Percentiles rank a stretch among this genome's conserved stretches.
Conservation (phyloP, 2,329 filamentous ascomycete species). For the Ophiostoma pallidulum region DNA sequence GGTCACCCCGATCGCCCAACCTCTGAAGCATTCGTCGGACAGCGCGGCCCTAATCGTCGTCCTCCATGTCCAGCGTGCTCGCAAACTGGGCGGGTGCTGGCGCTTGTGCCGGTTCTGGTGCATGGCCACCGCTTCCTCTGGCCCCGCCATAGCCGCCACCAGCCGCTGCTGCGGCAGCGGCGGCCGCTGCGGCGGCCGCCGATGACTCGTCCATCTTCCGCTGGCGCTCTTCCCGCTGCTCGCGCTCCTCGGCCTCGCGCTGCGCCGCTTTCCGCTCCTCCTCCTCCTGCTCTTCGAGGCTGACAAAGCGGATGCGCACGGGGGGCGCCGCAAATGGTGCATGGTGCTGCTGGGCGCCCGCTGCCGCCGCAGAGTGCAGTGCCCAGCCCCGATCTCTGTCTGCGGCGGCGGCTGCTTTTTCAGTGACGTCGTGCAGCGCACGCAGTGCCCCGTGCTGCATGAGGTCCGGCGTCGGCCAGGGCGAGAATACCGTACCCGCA, state of each 20-base stretch:
- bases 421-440: conserved; percentile 45
- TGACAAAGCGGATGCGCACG: conserved; percentile 30
- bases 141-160: neutral
- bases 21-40: no score
- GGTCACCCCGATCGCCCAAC: no score
- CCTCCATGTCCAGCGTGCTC: conserved; percentile 17
- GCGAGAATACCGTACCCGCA: conserved; percentile 54
- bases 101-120: conserved; percentile 7
- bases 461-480: conserved; percentile 65
- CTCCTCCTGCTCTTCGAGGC: conserved; percentile 43
- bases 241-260: conserved; percentile 26
- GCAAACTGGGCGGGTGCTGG: conserved; percentile 15
- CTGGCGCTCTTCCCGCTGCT: conserved; percentile 38
- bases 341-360: neutral
- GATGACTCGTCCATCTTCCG: conserved; percentile 33
- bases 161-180: neutral
- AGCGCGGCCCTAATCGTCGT: conserved; percentile 10
- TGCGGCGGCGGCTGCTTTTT: neutral
- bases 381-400: neutral
- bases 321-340: conserved; percentile 44
- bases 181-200: conserved; percentile 22
- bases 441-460: conserved; percentile 62
- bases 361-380: neutral
- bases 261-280: conserved; percentile 39
- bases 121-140: neutral